Evolutionary conservation across 257 asterid genomes (phyloP).

Genomic region (Misopates orontium): DNA sequence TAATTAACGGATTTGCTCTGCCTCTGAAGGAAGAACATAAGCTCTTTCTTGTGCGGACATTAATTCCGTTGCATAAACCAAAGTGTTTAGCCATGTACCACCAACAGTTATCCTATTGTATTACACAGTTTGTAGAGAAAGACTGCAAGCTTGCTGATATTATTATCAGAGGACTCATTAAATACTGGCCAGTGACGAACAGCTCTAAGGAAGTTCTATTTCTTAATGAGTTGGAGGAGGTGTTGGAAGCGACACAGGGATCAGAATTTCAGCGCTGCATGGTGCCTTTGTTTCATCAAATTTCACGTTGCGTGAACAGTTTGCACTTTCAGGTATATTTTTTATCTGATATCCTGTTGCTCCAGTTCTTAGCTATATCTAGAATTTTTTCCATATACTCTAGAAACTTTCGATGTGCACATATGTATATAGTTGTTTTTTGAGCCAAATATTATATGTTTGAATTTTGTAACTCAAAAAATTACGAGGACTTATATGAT

Average conservation of each 20-base stretch:
- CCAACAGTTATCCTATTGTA: conserved; percentile 73
- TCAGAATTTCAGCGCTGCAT: conserved; percentile 78
- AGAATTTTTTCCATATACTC: background rate
- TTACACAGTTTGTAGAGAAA: conserved; percentile 77
- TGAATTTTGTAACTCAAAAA: no score
- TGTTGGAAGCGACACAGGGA: conserved; percentile 72
- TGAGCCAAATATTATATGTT: no score
- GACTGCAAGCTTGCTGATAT: conserved; percentile 83
- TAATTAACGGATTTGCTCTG: conserved; percentile 81
- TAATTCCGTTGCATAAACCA: conserved; percentile 83
- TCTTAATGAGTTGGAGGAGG: conserved; percentile 84
- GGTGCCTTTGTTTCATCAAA: conserved; percentile 76
- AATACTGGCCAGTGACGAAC: conserved; percentile 83
- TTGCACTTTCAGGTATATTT: conserved; percentile 79
- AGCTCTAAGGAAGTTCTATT: conserved; percentile 81
- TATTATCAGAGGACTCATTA: conserved; percentile 68
- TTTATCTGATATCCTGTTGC: background rate
- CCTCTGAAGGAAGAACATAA: conserved; percentile 88
- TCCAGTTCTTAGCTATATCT: conserved; percentile 3
- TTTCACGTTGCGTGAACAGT: conserved; percentile 72
- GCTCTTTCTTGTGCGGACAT: conserved; percentile 64
- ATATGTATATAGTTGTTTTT: background rate
- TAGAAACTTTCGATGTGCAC: background rate
- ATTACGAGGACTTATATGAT: no score
- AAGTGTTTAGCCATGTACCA: conserved; percentile 75